Conservation (phyloP, 2,329 filamentous ascomycete genomes). For the Aspergillus costaricaensis region DNA sequence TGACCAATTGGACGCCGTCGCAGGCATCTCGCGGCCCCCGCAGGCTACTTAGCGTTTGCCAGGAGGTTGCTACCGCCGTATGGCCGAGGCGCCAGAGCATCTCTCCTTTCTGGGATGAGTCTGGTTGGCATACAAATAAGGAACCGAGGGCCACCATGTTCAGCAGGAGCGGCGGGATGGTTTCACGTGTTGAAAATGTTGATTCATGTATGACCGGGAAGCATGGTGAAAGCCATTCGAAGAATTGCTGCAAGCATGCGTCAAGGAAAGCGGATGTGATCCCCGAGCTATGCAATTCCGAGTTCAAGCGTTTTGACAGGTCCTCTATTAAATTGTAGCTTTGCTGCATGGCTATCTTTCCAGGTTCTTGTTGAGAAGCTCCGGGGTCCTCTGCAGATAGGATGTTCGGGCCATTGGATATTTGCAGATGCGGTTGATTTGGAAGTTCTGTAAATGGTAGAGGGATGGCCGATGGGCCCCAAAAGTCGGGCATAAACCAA, state of each 20-base stretch:
- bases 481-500: conserved; percentile 20
- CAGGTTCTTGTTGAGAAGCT: conserved; percentile 5
- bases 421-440: neutral
- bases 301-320: conserved; percentile 19
- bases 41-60: conserved; percentile 19
- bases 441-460: conserved; percentile 13
- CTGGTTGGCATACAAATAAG: conserved; percentile 19
- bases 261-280: conserved; percentile 24
- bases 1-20: conserved; percentile 22
- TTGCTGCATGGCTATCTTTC: conserved; percentile 19
- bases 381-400: neutral
- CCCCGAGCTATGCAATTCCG: conserved; percentile 18
- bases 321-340: conserved; percentile 22
- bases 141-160: conserved; percentile 25
- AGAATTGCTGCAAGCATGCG: conserved; percentile 21
- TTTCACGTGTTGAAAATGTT: conserved; percentile 16
- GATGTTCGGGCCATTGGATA: neutral
- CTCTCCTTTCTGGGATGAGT: conserved; percentile 20
- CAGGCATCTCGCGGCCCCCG: conserved; percentile 20
- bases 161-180: conserved; percentile 20
- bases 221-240: conserved; percentile 16
- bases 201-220: conserved; percentile 22
- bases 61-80: conserved; percentile 24
- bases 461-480: conserved; percentile 9
- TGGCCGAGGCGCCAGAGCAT: conserved; percentile 25